phyloP scores from a whole-genome alignment of 331 rosid genomes.

The Malus hybrid region DNA sequence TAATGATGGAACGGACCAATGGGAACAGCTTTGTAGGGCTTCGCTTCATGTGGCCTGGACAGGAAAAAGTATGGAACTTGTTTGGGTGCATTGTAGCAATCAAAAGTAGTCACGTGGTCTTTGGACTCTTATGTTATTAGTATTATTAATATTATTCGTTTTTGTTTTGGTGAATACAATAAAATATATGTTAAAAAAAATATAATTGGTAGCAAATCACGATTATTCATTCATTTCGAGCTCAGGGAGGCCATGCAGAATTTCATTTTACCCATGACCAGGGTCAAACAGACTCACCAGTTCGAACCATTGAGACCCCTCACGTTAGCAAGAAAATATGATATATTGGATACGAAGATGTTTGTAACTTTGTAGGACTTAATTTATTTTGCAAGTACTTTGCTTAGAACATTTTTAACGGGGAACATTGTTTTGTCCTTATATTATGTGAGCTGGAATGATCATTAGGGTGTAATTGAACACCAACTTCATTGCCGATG shows the following conservation, averaged over 20 bases:
- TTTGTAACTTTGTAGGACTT: no score
- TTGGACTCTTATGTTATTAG: background rate
- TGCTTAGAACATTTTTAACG: no score
- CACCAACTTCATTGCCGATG: no score
- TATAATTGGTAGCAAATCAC: accelerated
- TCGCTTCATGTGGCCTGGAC: slow-evolving; percentile 27
- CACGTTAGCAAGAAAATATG: no score
- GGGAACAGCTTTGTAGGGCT: slow-evolving; percentile 12
- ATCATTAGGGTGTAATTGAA: no score
- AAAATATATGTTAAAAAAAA: background rate
- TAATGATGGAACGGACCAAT: background rate
- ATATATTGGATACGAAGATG: no score
- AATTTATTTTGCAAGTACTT: no score
- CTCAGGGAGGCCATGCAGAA: no score
- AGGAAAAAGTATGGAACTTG: slow-evolving; percentile 9
- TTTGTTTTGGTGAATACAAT: background rate
- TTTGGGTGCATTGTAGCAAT: slow-evolving; percentile 9
- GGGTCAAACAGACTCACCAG: accelerated
- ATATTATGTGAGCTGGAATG: no score
- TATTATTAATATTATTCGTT: background rate
- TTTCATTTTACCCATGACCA: no score
- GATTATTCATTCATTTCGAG: no score
- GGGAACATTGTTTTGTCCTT: no score
- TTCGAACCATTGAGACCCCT: accelerated
- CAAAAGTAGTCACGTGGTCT: slow-evolving; percentile 22